Base-by-base conservation (phyloP, 495 filamentous ascomycete species). In the Penicillium roqueforti region DNA sequence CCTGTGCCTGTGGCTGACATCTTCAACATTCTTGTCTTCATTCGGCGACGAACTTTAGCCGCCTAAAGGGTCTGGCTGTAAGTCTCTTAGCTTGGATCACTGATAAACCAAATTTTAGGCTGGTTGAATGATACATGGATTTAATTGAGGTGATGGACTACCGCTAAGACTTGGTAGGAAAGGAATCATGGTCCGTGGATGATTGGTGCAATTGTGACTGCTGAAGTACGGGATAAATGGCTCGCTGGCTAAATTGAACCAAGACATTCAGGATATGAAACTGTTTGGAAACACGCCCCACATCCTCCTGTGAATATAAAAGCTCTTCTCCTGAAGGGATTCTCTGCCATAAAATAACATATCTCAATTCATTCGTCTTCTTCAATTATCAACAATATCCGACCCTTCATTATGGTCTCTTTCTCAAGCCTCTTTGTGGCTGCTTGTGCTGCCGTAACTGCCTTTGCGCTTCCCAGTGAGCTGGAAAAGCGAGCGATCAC, bases 351-450 rank as follows among this genome's bases (percentile, higher is more conserved):
- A 23, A 29, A 22, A 26, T 20, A 52, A 44, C n/a, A 26, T 6
- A 3, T 2, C n/a, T 39, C 28, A 32, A 23, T 51, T 34, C 20
- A 18, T n/a, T 34, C 14, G 3, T 28, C 26, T 23, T 14, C 8
- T 9, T 16, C 4, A 41, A 18, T 0, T 9, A 20, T 2, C 16
- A 20, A 26, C 6, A 2, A 8, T 4, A 25, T 20, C n/a, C 13
- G 4, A 40, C 18, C 4, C 18, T 10, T 32, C 51, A 75, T 28
- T 36, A 81, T 81, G 78, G 76, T 80, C 44, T 63, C 70, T 47
- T 68, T 80, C 51, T 65, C 74, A 6, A 67, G 69, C 26, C 60
- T 78, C 38, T 56, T 79, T 23, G 53, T 76, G 41, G 75, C 71
- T 19, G 60, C 62, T 40, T 59, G 65, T 26, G 62, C 68, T 38